Percentiles rank a stretch among this genome's conserved stretches.
Evolutionary conservation across 768 basidiomycete genomes (phyloP).

Genomic region (Lenzites betulinus): DNA sequence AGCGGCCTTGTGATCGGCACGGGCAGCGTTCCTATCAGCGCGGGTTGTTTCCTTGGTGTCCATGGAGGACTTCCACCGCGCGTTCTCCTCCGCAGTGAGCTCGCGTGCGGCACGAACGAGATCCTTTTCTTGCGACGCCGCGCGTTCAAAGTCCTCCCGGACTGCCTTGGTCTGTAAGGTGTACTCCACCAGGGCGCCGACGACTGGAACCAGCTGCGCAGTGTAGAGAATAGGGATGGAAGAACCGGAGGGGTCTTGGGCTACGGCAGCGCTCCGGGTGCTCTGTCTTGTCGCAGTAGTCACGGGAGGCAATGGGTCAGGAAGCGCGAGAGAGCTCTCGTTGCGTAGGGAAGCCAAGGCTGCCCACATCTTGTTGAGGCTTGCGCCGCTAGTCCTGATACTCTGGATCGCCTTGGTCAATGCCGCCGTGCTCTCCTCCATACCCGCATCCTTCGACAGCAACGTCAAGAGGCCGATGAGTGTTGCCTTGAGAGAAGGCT

Average conservation of each 20-base stretch:
- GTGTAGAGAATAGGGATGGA: slow-evolving; percentile 53
- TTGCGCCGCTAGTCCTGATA: slow-evolving; percentile 53
- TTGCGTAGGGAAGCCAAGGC: slow-evolving; percentile 53
- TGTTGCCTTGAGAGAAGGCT: slow-evolving; percentile 62
- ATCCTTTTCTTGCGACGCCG: slow-evolving; percentile 57
- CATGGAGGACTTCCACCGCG: slow-evolving; percentile 47
- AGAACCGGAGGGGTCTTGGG: slow-evolving; percentile 3
- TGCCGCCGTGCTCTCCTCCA: slow-evolving; percentile 38
- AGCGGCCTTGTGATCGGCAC: slow-evolving; percentile 50
- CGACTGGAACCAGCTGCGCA: slow-evolving; percentile 67
- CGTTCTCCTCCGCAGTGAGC: slow-evolving; percentile 55
- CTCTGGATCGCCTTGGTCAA: slow-evolving; percentile 51
- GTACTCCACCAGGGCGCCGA: slow-evolving; percentile 58
- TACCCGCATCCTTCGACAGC: slow-evolving; percentile 51
- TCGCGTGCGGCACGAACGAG: slow-evolving; percentile 52
- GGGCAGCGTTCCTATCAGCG: slow-evolving; percentile 27
- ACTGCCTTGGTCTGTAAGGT: slow-evolving; percentile 48
- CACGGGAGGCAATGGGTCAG: slow-evolving; percentile 63
- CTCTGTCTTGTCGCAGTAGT: slow-evolving; percentile 40
- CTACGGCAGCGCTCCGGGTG: slow-evolving; percentile 44
- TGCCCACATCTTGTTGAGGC: slow-evolving; percentile 65
- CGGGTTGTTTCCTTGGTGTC: slow-evolving; percentile 38
- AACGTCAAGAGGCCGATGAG: slow-evolving; percentile 64
- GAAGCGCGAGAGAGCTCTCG: slow-evolving; percentile 40
- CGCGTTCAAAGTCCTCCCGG: slow-evolving; percentile 63